Percentiles rank a stretch among this genome's conserved stretches.
These are phyloP conservation scores for Populus nigra DNA, from an alignment of 345 rosid species.

Conservation along the genomic window DNA sequence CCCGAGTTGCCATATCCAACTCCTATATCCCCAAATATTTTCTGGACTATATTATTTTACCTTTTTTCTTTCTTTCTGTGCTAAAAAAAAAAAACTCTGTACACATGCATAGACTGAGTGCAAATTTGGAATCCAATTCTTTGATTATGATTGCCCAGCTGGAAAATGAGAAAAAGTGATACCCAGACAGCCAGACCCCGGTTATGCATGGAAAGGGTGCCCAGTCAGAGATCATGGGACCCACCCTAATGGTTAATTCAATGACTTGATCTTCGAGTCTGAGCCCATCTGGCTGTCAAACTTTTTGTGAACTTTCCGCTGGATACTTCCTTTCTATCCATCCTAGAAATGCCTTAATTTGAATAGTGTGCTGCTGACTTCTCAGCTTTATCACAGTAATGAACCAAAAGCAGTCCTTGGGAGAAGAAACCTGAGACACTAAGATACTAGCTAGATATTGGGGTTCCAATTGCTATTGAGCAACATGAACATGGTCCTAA, in stretches of 20 bases:
- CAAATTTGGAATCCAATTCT: constrained; percentile 32
- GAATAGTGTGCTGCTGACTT: neutral
- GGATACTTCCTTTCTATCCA: constrained; percentile 12
- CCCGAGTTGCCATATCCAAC: fast-evolving
- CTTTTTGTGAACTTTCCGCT: constrained; percentile 20
- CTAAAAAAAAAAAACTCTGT: neutral
- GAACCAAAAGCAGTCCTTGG: neutral
- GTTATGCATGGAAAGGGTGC: neutral
- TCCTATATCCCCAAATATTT: no score
- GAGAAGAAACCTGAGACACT: neutral
- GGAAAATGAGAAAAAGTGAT: constrained; percentile 12
- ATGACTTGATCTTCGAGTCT: constrained; percentile 1
- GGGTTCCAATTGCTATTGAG: neutral
- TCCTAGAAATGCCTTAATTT: constrained; percentile 10
- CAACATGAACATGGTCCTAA: neutral
- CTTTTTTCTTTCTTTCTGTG: no score
- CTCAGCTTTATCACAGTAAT: neutral
- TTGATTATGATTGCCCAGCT: constrained; percentile 18
- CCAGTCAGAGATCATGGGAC: constrained; percentile 13
- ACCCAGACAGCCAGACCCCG: neutral
- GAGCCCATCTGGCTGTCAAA: neutral
- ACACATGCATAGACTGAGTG: neutral
- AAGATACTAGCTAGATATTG: neutral
- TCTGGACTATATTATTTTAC: fast-evolving
- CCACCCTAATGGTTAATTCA: constrained; percentile 10